Conservation (phyloP, 1,284 basidiomycete species). For the Volvariella volvacea region DNA sequence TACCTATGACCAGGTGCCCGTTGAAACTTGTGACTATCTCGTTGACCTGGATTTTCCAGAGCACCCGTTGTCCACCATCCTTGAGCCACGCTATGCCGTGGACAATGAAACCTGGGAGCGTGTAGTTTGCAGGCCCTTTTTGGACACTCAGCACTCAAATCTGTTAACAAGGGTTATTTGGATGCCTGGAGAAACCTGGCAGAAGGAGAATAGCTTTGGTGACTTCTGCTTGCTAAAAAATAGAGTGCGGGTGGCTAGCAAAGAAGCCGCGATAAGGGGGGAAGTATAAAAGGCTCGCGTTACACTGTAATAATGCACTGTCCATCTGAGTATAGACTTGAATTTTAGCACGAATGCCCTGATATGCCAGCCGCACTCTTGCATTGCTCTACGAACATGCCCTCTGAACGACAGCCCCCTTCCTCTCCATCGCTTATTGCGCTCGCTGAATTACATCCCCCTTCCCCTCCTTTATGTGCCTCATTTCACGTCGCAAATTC, state of each 20-base stretch:
- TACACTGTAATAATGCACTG: too few species aligned
- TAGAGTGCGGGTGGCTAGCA: conserved; percentile 20
- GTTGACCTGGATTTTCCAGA: conserved; percentile 81
- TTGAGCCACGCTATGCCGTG: conserved; percentile 75
- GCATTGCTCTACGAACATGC: too few species aligned
- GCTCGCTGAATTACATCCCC: conserved; percentile 36
- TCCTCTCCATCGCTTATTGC: conserved; percentile 29
- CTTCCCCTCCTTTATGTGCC: conserved; percentile 36
- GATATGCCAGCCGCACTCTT: too few species aligned
- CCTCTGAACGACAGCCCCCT: conserved; percentile 11
- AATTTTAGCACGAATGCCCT: too few species aligned
- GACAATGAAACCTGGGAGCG: conserved; percentile 69
- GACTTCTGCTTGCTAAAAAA: conserved; percentile 69
- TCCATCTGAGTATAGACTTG: too few species aligned
- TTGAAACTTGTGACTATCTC: conserved; percentile 77
- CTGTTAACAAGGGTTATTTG: conserved; percentile 71
- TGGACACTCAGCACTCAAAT: conserved; percentile 73
- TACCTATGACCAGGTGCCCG: conserved; percentile 48
- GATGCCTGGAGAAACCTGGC: conserved; percentile 68
- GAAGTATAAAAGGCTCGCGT: too few species aligned
- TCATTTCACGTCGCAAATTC: conserved; percentile 19
- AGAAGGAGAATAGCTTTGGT: conserved; percentile 55
- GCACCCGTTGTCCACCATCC: conserved; percentile 43
- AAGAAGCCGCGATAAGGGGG: conserved; percentile 15
- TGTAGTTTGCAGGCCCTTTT: conserved; percentile 70